These are phyloP conservation scores for Aspergillus sclerotioniger DNA, from an alignment of 495 filamentous ascomycete genomes.

Conservation along the genomic window DNA sequence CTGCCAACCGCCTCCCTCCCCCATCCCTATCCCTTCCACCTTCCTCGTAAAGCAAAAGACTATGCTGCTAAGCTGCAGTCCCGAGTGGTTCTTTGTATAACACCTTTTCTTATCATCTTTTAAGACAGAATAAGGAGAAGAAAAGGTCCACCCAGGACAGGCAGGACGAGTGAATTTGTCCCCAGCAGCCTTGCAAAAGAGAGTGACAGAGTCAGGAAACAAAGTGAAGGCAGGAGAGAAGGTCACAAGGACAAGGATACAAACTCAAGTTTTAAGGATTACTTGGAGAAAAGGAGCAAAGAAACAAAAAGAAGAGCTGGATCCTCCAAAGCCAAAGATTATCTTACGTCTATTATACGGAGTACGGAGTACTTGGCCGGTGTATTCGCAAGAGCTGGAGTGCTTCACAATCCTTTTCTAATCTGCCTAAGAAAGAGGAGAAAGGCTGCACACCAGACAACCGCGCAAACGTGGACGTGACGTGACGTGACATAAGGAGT, in stretches of 20 bases:
- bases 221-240: constrained; percentile 16
- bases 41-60: constrained; percentile 48
- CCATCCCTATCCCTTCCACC: constrained; percentile 22
- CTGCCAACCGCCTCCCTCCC: constrained; percentile 23
- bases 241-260: constrained; percentile 10
- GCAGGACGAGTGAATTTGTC: constrained; percentile 17
- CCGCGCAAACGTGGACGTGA: constrained; percentile 18
- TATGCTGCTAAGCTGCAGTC: constrained; percentile 36
- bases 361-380: constrained; percentile 18
- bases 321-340: constrained; percentile 11
- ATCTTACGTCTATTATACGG: constrained; percentile 28
- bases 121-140: constrained; percentile 32
- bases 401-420: constrained; percentile 22
- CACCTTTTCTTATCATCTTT: constrained; percentile 31
- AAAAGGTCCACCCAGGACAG: constrained; percentile 16
- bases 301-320: constrained; percentile 5
- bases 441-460: constrained; percentile 15
- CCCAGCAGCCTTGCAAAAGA: constrained; percentile 9
- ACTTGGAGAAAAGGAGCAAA: constrained; percentile 7
- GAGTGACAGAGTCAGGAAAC: constrained; percentile 18
- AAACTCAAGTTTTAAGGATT: constrained; percentile 17
- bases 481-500: constrained; percentile 10
- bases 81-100: constrained; percentile 41
- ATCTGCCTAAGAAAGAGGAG: constrained; percentile 10
- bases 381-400: constrained; percentile 26